Base-by-base conservation (phyloP, 352 stramenopile genomes). In the Aphanomyces cochlioides region DNA sequence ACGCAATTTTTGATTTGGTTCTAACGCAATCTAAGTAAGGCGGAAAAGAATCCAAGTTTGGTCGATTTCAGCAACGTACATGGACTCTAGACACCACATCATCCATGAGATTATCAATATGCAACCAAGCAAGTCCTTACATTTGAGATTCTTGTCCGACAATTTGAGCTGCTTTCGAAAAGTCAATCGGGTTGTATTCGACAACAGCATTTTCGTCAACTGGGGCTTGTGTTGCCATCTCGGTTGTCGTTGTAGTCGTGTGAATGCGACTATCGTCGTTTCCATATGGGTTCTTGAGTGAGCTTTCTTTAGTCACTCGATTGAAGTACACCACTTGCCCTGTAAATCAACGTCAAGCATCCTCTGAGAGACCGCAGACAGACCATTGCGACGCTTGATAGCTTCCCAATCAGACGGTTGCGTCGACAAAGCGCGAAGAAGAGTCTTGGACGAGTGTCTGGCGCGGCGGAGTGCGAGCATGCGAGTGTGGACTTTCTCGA, bases 1-100 rank as follows among this genome's bases (percentile, higher is more conserved):
- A 39, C 95, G 82, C 40, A 98, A 75, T 36, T 93, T 90, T 77
- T 98, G 90, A 43, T 96, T 87, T 28, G 87, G 88, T 75, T 93
- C 78, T 5, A 98, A 77, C 45, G 95, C 82, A 48, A 97, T 85
- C 77, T 90, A 75, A 68, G 65, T 7, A n/a, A 40, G 7, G 28
- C 7, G 15, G 13, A 5, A 43, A 70, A 7, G 19, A 15, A 6
- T 61, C 12, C 28, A 61, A 17, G 36, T 1, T 0, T 4, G 19
- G 4, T 7, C 5, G 28, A 58, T 38, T 15, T 38, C 4, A 12
- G 43, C n/a, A 7, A 70, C 64, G 17, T 70, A 70, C 64, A 15
- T 70, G 64, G 21, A 70, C 64, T 13, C 64, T 70, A 43, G 36
- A 63, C 7, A 17, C 7, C 28, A 7, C 34, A 41, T 15, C 12